A percentile compares a stretch with the other conserved stretches of the same genome.
These are phyloP conservation scores for Apiotrichum domesticum DNA, from an alignment of 1,284 basidiomycete species.

Conservation along the genomic window DNA sequence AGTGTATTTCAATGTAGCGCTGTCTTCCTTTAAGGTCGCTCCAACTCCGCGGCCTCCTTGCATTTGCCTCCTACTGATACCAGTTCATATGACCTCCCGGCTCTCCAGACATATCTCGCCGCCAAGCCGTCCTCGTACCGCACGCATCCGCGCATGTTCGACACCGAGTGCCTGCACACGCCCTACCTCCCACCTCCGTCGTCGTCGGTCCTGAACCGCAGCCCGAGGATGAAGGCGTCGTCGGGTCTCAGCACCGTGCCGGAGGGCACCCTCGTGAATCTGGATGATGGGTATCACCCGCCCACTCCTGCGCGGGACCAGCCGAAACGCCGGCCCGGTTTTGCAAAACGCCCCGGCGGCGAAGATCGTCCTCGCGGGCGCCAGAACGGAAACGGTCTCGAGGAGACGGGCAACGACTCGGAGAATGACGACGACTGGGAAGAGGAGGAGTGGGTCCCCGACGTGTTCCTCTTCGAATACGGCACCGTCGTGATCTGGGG, in stretches of 20 bases:
- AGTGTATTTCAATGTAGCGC: too few relatives aligned
- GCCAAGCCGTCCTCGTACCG: constrained; percentile 73
- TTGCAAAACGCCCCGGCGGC: constrained; percentile 40
- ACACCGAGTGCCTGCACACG: constrained; percentile 46
- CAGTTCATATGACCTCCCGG: constrained; percentile 81
- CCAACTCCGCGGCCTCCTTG: neutral
- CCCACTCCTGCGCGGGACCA: neutral
- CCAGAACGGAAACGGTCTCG: constrained; percentile 39
- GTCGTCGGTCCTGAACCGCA: neutral
- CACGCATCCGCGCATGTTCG: constrained; percentile 63
- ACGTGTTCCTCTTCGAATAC: constrained; percentile 90
- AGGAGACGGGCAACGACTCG: constrained; percentile 11
- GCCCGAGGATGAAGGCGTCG: constrained; percentile 4
- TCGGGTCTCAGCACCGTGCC: constrained; percentile 20
- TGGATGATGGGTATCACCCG: constrained; percentile 18
- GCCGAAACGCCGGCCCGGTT: constrained; percentile 37
- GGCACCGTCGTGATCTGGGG: constrained; percentile 91
- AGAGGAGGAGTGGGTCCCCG: constrained; percentile 59
- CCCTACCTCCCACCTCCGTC: constrained; percentile 43
- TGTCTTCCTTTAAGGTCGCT: neutral
- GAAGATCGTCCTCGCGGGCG: constrained; percentile 44
- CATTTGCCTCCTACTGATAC: neutral
- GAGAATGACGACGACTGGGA: constrained; percentile 50
- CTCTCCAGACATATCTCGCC: constrained; percentile 80
- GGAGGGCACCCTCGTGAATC: constrained; percentile 41